Conservation (phyloP, 345 rosid genomes). For the Heritiera littoralis region DNA sequence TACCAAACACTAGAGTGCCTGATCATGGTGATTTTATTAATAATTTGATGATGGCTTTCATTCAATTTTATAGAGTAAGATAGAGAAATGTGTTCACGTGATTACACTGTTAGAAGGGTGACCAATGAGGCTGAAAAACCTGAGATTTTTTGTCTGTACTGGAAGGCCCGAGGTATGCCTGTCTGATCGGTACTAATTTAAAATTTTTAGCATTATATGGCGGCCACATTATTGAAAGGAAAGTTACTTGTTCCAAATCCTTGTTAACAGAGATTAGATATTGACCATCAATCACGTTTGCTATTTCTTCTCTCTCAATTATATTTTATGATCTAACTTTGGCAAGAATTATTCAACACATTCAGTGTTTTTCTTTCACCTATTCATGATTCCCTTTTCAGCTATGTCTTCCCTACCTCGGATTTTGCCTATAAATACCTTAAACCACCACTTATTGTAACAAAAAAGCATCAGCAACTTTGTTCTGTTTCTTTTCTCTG, state of each 20-base stretch:
- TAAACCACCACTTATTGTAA: neutral
- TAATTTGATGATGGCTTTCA: no score
- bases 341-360: neutral
- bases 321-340: neutral
- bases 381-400: neutral
- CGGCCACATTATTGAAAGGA: neutral
- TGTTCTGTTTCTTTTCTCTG: neutral
- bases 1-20: neutral
- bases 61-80: neutral
- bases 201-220: neutral
- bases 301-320: neutral
- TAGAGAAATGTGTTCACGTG: neutral
- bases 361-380: neutral
- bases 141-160: neutral
- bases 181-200: neutral
- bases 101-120: neutral
- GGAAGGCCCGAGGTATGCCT: neutral
- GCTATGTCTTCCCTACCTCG: neutral
- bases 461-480: neutral
- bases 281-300: neutral
- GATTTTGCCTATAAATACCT: constrained; percentile 7
- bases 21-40: no score
- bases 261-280: neutral
- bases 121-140: neutral
- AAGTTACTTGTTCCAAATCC: neutral